Conservation (phyloP, 73 alveolate species). For the Paramecium caudatum region DNA sequence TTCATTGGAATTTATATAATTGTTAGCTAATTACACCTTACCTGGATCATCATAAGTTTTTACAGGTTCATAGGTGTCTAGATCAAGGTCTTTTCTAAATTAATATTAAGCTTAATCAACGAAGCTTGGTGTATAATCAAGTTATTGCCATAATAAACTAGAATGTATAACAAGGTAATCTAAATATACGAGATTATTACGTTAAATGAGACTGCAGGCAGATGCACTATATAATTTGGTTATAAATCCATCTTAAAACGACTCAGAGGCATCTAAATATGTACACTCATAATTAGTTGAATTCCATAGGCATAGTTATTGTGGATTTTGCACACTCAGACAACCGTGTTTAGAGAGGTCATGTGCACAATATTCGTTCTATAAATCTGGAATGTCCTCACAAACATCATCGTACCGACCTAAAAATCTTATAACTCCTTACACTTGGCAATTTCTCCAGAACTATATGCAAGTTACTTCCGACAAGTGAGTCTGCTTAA, state of each 20-base stretch:
- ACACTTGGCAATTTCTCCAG: constrained; percentile 40
- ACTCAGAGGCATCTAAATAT: not conserved
- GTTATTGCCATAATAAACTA: constrained; percentile 10
- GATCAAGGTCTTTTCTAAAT: not conserved
- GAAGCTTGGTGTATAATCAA: constrained; percentile 16
- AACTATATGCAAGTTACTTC: not conserved
- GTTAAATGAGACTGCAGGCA: not conserved
- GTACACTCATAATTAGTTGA: constrained; percentile 10
- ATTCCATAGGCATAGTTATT: constrained; percentile 56
- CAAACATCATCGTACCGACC: not conserved
- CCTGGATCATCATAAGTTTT: not conserved
- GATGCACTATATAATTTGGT: constrained; percentile 39
- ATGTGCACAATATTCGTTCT: not conserved
- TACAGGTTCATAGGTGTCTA: not conserved
- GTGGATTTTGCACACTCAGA: not conserved
- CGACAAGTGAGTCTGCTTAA: not conserved
- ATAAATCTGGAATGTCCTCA: not conserved
- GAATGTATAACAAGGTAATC: constrained; percentile 20
- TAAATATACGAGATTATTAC: not conserved
- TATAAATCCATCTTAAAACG: not conserved
- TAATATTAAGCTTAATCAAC: not conserved
- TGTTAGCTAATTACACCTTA: not conserved
- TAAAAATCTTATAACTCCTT: not conserved
- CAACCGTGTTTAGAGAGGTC: constrained; percentile 34
- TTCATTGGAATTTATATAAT: not conserved